Percentiles rank a stretch among this genome's conserved stretches.
These are phyloP conservation scores for Anthracocystis panici-leucophaei DNA, from an alignment of 1,284 basidiomycete species.

Conservation along the genomic window DNA sequence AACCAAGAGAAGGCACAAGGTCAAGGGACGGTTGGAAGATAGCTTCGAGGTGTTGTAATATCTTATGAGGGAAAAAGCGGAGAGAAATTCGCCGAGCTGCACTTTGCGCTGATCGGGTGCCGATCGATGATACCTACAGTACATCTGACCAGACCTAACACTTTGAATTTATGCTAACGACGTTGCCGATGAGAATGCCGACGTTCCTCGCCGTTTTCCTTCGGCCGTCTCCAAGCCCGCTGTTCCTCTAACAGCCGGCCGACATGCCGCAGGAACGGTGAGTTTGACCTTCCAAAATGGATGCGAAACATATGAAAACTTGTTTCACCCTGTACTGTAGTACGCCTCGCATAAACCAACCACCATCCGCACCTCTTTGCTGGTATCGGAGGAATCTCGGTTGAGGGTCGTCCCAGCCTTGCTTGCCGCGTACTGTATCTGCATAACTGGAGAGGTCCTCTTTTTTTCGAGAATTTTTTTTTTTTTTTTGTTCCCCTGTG, in stretches of 20 bases:
- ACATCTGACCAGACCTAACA: no score
- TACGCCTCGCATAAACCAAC: not conserved
- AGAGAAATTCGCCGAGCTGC: no score
- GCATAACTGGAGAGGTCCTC: conserved; percentile 35
- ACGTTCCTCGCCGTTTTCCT: not conserved
- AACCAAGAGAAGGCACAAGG: no score
- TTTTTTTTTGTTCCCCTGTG: not conserved
- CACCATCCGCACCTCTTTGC: not conserved
- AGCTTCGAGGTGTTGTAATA: no score
- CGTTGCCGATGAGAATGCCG: conserved; percentile 1
- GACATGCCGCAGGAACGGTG: not conserved
- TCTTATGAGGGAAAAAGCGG: no score
- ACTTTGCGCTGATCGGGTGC: no score
- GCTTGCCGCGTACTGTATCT: not conserved
- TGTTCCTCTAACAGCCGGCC: not conserved
- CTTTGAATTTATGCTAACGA: no score
- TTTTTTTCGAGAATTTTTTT: conserved; percentile 1
- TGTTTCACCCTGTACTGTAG: not conserved
- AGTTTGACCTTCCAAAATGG: not conserved
- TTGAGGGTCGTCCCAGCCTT: not conserved
- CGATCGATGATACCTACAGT: no score
- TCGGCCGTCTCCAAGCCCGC: not conserved
- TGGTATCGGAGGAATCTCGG: conserved; percentile 1
- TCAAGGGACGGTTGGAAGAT: no score
- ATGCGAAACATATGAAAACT: not conserved